phyloP scores from a whole-genome alignment of 2,329 filamentous ascomycete species.

The Neofusicoccum laricinum region DNA sequence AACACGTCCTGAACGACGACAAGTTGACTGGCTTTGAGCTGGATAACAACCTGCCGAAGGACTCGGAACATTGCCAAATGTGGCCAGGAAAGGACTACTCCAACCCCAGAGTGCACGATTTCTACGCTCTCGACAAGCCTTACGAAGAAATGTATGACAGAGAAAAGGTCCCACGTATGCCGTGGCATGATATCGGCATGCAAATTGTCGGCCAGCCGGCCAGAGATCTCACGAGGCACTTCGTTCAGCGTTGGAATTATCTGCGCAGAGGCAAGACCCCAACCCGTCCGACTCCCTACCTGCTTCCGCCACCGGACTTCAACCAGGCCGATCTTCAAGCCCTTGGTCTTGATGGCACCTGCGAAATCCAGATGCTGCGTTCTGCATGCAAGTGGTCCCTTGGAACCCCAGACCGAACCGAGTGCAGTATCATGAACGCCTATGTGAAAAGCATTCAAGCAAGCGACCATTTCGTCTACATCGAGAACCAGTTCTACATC shows the following conservation, averaged over 20 bases:
- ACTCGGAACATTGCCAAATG: constrained; percentile 90
- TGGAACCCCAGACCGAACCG: constrained; percentile 76
- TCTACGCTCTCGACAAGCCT: constrained; percentile 86
- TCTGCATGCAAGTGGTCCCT: constrained; percentile 91
- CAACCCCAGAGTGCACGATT: constrained; percentile 92
- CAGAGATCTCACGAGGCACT: constrained; percentile 89
- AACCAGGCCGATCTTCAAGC: constrained; percentile 80
- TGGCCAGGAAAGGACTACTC: constrained; percentile 99
- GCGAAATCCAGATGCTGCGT: constrained; percentile 91
- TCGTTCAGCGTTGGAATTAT: constrained; percentile 98
- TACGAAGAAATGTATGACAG: constrained; percentile 99
- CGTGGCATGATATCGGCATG: constrained; percentile 98
- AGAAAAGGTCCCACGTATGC: constrained; percentile 85
- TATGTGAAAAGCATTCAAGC: constrained; percentile 93
- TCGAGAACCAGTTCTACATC: constrained; percentile 98
- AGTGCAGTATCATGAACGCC: constrained; percentile 93
- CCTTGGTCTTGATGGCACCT: constrained; percentile 86
- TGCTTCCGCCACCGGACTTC: constrained; percentile 91
- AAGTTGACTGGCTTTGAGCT: constrained; percentile 92
- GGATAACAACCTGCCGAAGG: constrained; percentile 64
- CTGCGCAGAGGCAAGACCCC: constrained; percentile 89
- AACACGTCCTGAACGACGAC: constrained; percentile 87
- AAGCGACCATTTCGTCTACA: constrained; percentile 96
- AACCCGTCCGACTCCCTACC: constrained; percentile 86
- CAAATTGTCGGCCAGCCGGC: constrained; percentile 95